Percentiles rank a stretch among this genome's conserved stretches.
phyloP scores from a whole-genome alignment of 176 grass and related monocot species.

The barley (Hordeum vulgare) region MorexV3_pseudomolecules_assembly NC_058524.1:623688172-623688671 shows the following conservation, averaged over 20 bases:
- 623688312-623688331: constrained; percentile 54
- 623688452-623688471: not conserved
- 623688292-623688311: constrained; percentile 35
- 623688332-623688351: constrained; percentile 58
- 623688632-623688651: not conserved
- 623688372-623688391: constrained; percentile 86
- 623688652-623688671: not conserved
- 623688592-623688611: not conserved
- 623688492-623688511: constrained; percentile 1
- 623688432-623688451: not conserved
- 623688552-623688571: not conserved
- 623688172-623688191: not conserved
- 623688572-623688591: not conserved
- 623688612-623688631: constrained; percentile 4
- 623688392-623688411: not conserved
- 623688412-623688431: not conserved
- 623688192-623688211: constrained; percentile 7
- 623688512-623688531: not conserved
- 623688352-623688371: constrained; percentile 65
- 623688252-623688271: not conserved
- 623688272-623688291: not conserved
- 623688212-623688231: constrained; percentile 3
- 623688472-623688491: not conserved
- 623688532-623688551: constrained; percentile 4
- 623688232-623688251: not conserved